Evolutionary conservation across 305 asterid genomes (phyloP), one percentile per base, ranked within the genome.

Genomic region (Fraxinus platypoda): DNA sequence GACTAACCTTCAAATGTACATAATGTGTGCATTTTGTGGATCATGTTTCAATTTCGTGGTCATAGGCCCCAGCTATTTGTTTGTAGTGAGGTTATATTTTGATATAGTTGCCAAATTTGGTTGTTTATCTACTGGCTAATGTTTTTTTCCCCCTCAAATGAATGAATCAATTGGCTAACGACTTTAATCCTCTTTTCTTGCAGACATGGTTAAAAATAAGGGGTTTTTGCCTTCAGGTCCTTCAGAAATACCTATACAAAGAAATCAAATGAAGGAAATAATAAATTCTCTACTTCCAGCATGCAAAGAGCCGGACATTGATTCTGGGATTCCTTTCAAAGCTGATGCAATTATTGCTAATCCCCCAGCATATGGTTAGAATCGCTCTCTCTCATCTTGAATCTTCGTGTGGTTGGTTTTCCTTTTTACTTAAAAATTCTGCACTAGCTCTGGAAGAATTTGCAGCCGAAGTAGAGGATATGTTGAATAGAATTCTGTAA

Each of bases 211-310:
- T 70, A 96, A 96, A 86, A 96, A 96, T 91, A 96, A 96, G 89
- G 98, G 99, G 25, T 94, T 96, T 85, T 90, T 96, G 91, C 99
- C 99, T 78, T 94, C 99, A 30, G 98, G 97, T 81, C 99, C 98
- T 78, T 96, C 98, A 82, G 99, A 96, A 89, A 93, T 96, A 86
- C 95, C 97, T 8, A 71, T 85, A 43, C 98, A 94, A 80, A 85
- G 97, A 83, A 94, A 89, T 75, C 99, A 96, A 87, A 90, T 94
- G 83, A 96, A 93, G 88, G 97, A 93, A 83, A 92, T 96, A 70
- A 94, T 96, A 86, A 68, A 87, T 87, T 96, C 99, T 77, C 85
- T 96, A 74, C 93, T 88, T 80, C 94, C 97, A 76, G 98, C 99
- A 26, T 94, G 97, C 91, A 89, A 89, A 86, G 98, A 93, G 41